These are phyloP conservation scores for Sordariomycetes sp. DNA, from an alignment of 2,329 filamentous ascomycete genomes.

Conservation along the genomic window DNA sequence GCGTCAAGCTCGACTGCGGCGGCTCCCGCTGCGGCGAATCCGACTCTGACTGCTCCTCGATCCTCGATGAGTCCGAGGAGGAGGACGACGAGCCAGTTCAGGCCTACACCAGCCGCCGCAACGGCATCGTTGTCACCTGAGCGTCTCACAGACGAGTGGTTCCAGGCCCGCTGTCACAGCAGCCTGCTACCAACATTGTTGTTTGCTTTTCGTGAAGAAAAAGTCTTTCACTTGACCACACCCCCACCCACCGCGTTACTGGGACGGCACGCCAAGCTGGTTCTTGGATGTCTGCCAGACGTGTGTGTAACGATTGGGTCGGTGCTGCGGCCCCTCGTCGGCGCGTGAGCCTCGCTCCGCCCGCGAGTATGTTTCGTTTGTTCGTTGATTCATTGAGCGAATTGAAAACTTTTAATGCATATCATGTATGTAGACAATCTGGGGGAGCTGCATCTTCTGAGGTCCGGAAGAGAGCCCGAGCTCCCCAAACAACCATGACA, in stretches of 20 bases:
- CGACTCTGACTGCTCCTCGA: constrained; percentile 60
- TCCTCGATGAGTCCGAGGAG: constrained; percentile 49
- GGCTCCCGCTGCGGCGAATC: constrained; percentile 76
- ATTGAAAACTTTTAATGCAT: constrained; percentile 2
- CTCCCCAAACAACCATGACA: neutral
- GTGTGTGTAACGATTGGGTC: constrained; percentile 33
- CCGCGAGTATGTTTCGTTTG: constrained; percentile 19
- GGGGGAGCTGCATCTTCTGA: too few species aligned
- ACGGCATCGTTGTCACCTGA: constrained; percentile 51
- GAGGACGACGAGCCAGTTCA: constrained; percentile 16
- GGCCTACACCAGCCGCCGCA: constrained; percentile 46
- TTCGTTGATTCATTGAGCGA: constrained; percentile 18
- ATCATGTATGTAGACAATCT: neutral
- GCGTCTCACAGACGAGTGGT: constrained; percentile 5
- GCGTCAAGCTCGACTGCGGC: constrained; percentile 93
- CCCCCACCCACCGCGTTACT: constrained; percentile 10
- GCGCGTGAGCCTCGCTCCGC: constrained; percentile 13
- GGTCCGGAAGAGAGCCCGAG: too few species aligned
- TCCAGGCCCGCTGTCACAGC: neutral
- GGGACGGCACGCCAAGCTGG: constrained; percentile 33
- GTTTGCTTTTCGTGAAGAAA: neutral
- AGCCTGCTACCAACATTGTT: neutral
- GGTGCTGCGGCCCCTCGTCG: constrained; percentile 42
- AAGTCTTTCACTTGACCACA: too few species aligned
- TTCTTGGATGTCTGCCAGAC: constrained; percentile 28